Conservation (phyloP, 2,329 filamentous ascomycete species). For the Cladosporium sp. region DNA sequence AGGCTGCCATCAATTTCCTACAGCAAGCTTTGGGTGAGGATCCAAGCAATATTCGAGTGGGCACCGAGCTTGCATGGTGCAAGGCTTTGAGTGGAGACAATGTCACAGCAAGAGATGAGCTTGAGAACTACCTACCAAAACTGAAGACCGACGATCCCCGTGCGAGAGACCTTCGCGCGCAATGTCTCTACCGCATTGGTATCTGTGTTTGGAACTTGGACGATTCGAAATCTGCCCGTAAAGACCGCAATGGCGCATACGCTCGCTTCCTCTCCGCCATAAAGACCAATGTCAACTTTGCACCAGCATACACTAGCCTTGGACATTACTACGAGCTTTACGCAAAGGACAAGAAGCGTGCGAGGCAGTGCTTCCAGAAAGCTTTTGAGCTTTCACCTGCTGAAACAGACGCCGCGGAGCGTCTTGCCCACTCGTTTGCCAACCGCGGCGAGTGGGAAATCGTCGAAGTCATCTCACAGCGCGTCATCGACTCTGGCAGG, state of each 20-base stretch:
- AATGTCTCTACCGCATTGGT: conserved; percentile 82
- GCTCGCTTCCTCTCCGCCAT: conserved; percentile 76
- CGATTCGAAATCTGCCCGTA: conserved; percentile 67
- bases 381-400: conserved; percentile 87
- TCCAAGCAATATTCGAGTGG: conserved; percentile 69
- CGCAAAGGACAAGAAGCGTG: conserved; percentile 77
- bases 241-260: conserved; percentile 77
- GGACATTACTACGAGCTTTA: conserved; percentile 92
- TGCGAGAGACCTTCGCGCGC: conserved; percentile 69
- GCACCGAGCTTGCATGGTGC: conserved; percentile 87
- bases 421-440: conserved; percentile 80
- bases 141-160: conserved; percentile 60
- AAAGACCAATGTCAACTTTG: conserved; percentile 81
- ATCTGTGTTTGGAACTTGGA: conserved; percentile 84
- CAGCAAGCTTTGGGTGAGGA: conserved; percentile 71
- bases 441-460: conserved; percentile 93
- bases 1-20: conserved; percentile 75
- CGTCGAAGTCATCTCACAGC: conserved; percentile 85
- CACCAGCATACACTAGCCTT: conserved; percentile 85
- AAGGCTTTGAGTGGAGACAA: conserved; percentile 78
- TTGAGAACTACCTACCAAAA: conserved; percentile 65
- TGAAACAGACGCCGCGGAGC: conserved; percentile 81
- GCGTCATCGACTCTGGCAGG: conserved; percentile 91
- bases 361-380: conserved; percentile 91
- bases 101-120: conserved; percentile 59